Base-by-base conservation (phyloP, 163 green algal species). In the Coccomyxa subellipsoidea region DNA sequence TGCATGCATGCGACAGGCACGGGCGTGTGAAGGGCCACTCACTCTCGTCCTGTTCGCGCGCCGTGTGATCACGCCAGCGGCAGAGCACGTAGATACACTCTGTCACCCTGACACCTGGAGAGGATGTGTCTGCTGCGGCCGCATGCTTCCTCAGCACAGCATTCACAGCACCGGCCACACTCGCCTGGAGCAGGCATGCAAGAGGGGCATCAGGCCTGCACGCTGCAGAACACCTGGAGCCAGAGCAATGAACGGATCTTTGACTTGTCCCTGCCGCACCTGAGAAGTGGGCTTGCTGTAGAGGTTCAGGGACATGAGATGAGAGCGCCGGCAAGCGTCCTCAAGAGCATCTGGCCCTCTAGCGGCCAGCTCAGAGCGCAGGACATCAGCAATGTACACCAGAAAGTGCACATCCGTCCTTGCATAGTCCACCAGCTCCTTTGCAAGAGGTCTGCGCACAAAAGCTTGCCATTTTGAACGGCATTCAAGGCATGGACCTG, bases 351-450 rank as follows among this genome's bases (percentile, higher is more conserved):
- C 34, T 34, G 40, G 78, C n/a, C 54, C 3, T 27, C 32, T 66
- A 25, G 36, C 37, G 29, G 37, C 54, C 73, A 93, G 87, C 84
- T 90, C 77, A 21, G 69, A 32, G 8, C 89, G 79, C 72, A 95
- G 82, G 29, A 37, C 27, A 35, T 86, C 83, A 10, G 90, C 91
- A 2, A 97, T 85, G 80, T 88, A 85, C 38, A 91, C 85, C 81
- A 97, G 87, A 84, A 90, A 96, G 77, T 93, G 89, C 35, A 93
- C 88, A 81, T 97, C 94, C 18, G 40, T 78, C 3, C 86, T 82
- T 0, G 92, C 92, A 78, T 97, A 97, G 5, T 87, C 72, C 38
- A 93, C 75, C 78, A 94, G 84, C 35, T 77, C 78, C 10, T 75
- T 27, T 6, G 90, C 78, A 23, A 97, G 88, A 23, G 94, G 94